Conservation (phyloP, 768 basidiomycete species). For the Suillus tomentosus region DNA sequence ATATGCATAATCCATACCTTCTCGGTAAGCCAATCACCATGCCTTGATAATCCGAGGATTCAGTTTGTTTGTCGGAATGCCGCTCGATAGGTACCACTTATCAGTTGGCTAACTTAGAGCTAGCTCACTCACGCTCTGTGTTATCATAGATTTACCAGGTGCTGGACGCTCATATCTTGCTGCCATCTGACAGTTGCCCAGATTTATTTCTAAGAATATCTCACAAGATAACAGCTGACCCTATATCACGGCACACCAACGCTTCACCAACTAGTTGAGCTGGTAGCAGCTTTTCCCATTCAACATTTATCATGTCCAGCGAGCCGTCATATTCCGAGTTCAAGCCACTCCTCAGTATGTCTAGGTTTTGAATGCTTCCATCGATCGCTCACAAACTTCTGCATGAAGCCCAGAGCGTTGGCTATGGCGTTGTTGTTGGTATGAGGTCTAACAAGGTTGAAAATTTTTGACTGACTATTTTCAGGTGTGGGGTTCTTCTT, state of each 20-base stretch:
- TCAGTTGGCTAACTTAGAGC: neutral
- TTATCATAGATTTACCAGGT: neutral
- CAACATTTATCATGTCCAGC: conserved; percentile 18
- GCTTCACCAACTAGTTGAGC: neutral
- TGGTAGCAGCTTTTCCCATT: neutral
- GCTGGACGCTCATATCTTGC: neutral
- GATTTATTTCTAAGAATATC: neutral
- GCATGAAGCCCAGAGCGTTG: conserved; percentile 44
- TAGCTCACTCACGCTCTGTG: conserved; percentile 3
- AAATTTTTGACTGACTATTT: neutral
- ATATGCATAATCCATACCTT: neutral
- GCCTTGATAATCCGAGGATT: neutral
- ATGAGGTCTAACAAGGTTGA: conserved; percentile 13
- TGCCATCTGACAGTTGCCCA: neutral
- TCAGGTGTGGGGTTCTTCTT: conserved; percentile 54
- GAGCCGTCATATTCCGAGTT: conserved; percentile 35
- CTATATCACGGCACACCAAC: neutral
- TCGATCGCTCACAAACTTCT: neutral
- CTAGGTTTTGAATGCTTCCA: neutral
- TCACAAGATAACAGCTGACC: neutral
- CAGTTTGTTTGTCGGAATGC: neutral
- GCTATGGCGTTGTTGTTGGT: conserved; percentile 54
- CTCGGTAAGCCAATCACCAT: neutral
- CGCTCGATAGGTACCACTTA: neutral
- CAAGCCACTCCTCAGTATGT: conserved; percentile 42